phyloP scores from a whole-genome alignment of 179 eudicot species.

The Beta macrorhiza region DNA sequence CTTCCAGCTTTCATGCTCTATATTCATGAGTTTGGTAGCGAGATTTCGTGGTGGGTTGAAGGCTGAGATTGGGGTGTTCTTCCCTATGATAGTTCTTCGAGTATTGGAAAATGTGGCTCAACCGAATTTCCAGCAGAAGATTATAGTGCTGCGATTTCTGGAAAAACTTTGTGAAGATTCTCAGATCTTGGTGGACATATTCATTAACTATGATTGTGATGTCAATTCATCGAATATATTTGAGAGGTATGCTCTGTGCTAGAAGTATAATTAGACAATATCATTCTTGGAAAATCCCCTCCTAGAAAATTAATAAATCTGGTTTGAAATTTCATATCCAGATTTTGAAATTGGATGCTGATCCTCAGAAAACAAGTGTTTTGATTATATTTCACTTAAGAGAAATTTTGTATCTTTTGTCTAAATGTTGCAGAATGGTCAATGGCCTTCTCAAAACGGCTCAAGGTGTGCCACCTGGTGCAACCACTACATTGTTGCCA shows the following conservation, averaged over 20 bases:
- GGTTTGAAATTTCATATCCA: background rate
- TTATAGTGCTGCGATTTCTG: conserved; percentile 89
- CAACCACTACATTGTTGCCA: conserved; percentile 71
- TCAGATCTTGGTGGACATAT: conserved; percentile 95
- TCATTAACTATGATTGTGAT: conserved; percentile 96
- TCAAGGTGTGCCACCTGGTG: conserved; percentile 97
- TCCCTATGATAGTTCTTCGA: conserved; percentile 97
- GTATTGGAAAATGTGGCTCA: conserved; percentile 95
- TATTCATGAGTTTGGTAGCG: conserved; percentile 91
- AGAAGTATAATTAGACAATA: background rate
- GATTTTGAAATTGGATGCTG: background rate
- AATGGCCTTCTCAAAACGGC: conserved; percentile 99
- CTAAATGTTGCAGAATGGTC: conserved; percentile 71
- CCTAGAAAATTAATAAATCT: background rate
- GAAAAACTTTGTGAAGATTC: conserved; percentile 93
- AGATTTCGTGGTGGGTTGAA: conserved; percentile 97
- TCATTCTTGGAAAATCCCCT: background rate
- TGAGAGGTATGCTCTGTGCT: conserved; percentile 64
- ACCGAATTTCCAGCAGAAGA: conserved; percentile 97
- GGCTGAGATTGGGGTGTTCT: conserved; percentile 99
- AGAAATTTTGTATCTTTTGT: conserved; percentile 7
- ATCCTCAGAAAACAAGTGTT: background rate
- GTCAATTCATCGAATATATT: conserved; percentile 96
- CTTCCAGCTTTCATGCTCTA: conserved; percentile 99
- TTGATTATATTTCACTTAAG: background rate